Evolutionary conservation across 2,329 filamentous ascomycete genomes (phyloP).

Genomic region (Clarireedia hainanense): DNA sequence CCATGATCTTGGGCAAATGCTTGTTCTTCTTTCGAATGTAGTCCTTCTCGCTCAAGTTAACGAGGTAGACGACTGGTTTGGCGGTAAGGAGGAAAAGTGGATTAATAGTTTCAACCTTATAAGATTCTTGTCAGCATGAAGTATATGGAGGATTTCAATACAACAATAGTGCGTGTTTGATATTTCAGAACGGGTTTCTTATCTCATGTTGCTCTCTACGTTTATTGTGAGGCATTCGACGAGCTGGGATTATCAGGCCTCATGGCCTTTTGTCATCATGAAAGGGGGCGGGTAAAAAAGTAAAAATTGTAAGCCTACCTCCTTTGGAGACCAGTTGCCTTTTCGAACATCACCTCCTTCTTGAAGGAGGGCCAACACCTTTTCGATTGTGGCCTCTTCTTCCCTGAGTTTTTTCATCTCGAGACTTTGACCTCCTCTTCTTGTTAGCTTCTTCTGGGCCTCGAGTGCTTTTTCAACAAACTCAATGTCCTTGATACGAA

Average conservation of each 20-base stretch:
- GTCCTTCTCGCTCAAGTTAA: slow-evolving; percentile 95
- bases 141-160: slow-evolving; percentile 6
- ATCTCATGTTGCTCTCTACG: slow-evolving; percentile 84
- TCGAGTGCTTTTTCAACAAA: slow-evolving; percentile 95
- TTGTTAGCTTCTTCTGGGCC: slow-evolving; percentile 86
- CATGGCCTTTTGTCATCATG: slow-evolving; percentile 98
- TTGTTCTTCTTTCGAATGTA: slow-evolving; percentile 99
- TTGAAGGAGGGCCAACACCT: slow-evolving; percentile 74
- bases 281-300: slow-evolving; percentile 31
- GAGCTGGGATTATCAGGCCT: slow-evolving; percentile 99
- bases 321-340: slow-evolving; percentile 82
- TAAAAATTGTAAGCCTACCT: slow-evolving; percentile 57
- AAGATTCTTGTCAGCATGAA: slow-evolving; percentile 11
- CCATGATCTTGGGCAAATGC: slow-evolving; percentile 84
- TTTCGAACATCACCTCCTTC: slow-evolving; percentile 91
- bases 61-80: slow-evolving; percentile 93
- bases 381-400: slow-evolving; percentile 88
- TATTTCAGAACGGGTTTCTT: slow-evolving; percentile 37
- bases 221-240: slow-evolving; percentile 80
- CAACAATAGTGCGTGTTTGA: background rate
- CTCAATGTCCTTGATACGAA: slow-evolving; percentile 97
- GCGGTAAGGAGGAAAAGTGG: slow-evolving; percentile 89
- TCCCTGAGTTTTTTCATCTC: slow-evolving; percentile 98
- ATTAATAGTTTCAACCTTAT: slow-evolving; percentile 93
- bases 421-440: slow-evolving; percentile 85